A percentile compares a stretch with the other conserved stretches of the same genome.
Evolutionary conservation across 768 basidiomycete genomes (phyloP).

Genomic region (Lentinus brumalis): DNA sequence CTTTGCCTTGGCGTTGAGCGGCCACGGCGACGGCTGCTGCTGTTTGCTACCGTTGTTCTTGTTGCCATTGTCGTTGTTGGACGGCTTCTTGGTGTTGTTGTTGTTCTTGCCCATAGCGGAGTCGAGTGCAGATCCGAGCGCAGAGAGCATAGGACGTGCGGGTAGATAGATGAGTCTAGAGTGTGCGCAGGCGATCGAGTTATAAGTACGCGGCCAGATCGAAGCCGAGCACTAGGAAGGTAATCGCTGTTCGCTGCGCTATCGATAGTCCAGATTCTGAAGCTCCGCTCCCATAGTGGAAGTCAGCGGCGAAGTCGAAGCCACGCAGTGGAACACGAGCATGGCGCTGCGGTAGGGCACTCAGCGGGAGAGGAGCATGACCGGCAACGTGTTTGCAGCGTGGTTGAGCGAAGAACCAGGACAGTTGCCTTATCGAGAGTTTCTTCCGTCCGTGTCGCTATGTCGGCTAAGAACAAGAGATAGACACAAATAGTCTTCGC

Average conservation of each 20-base stretch:
- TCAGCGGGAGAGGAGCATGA: neutral
- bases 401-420: slow-evolving; percentile 1
- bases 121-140: too few relatives aligned
- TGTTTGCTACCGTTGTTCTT: too few relatives aligned
- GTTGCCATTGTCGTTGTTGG: too few relatives aligned
- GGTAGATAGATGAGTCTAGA: slow-evolving; percentile 15
- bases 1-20: too few relatives aligned
- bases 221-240: neutral
- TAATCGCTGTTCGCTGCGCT: neutral
- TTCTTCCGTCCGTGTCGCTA: too few relatives aligned
- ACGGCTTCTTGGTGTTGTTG: too few relatives aligned
- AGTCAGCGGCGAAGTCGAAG: neutral
- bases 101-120: too few relatives aligned
- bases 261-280: neutral
- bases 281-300: too few relatives aligned
- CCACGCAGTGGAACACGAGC: neutral
- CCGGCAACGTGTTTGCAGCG: slow-evolving; percentile 4
- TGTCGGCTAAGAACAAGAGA: too few relatives aligned
- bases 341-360: slow-evolving; percentile 11
- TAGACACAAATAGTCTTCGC: too few relatives aligned
- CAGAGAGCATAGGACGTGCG: neutral
- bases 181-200: neutral
- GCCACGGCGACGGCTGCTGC: too few relatives aligned
- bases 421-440: neutral
- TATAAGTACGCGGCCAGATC: neutral